Evolutionary conservation across 2,329 filamentous ascomycete genomes (phyloP).

Genomic region (Ceratocystis ficicola): DNA sequence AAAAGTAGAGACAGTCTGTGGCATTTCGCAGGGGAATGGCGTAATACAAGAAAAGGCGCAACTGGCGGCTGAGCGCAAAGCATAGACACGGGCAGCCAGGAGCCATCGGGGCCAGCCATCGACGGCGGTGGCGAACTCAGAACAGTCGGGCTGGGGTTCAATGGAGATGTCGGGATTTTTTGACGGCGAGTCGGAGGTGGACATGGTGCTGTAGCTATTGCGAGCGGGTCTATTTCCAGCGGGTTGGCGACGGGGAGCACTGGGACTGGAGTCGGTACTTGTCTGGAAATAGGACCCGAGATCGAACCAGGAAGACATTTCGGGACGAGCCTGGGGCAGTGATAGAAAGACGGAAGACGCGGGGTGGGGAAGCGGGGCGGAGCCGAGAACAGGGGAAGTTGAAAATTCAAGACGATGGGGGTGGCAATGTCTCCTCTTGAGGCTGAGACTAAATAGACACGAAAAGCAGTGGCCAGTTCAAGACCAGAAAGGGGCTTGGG

Average conservation of each 20-base stretch:
- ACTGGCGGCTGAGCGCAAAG: slow-evolving; percentile 35
- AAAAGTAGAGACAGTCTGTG: slow-evolving; percentile 24
- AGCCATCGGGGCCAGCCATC: slow-evolving; percentile 36
- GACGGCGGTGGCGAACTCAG: slow-evolving; percentile 36
- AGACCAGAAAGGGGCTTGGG: neutral
- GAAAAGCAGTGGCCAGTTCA: neutral
- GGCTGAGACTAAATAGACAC: neutral
- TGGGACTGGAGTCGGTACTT: slow-evolving; percentile 13
- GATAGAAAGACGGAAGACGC: neutral
- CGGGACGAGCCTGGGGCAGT: neutral
- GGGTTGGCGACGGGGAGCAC: slow-evolving; percentile 13
- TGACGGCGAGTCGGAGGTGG: slow-evolving; percentile 3
- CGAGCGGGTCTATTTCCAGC: slow-evolving; percentile 8
- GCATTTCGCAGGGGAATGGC: slow-evolving; percentile 6
- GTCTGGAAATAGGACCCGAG: slow-evolving; percentile 17
- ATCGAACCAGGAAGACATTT: slow-evolving; percentile 17
- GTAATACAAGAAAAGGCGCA: slow-evolving; percentile 30
- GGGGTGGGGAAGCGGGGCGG: neutral
- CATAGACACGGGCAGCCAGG: slow-evolving; percentile 33
- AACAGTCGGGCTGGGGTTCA: slow-evolving; percentile 21
- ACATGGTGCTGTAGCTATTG: slow-evolving; percentile 17
- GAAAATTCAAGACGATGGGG: neutral
- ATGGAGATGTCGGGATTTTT: slow-evolving; percentile 1
- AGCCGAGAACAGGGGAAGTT: neutral
- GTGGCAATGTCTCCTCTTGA: neutral